Evolutionary conservation across 116 monocot species (phyloP).

Genomic region (Thalassia testudinum): DNA sequence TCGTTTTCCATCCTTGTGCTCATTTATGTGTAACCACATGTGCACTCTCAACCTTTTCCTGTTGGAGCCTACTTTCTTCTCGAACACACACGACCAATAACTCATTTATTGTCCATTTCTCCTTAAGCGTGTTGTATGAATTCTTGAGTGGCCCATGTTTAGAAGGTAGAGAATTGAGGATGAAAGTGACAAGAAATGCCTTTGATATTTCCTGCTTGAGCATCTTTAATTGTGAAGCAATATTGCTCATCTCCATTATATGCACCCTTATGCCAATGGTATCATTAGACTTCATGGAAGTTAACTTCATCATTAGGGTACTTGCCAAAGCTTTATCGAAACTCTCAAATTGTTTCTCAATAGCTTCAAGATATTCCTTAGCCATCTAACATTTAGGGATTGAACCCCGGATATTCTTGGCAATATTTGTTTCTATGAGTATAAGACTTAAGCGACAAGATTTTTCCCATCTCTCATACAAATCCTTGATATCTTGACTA

Average conservation of each 20-base stretch:
- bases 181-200: constrained; percentile 5
- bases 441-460: not conserved
- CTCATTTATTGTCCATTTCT: constrained; percentile 3
- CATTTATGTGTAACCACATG: not conserved
- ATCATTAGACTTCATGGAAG: not conserved
- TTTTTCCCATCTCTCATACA: not conserved
- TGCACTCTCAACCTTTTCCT: not conserved
- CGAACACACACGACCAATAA: constrained; percentile 1
- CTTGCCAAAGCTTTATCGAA: not conserved
- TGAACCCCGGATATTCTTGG: not conserved
- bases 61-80: constrained; percentile 1
- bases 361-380: not conserved
- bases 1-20: not conserved
- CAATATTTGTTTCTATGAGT: not conserved
- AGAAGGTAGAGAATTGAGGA: constrained; percentile 1
- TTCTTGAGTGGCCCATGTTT: constrained; percentile 7
- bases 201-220: constrained; percentile 3
- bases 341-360: constrained; percentile 1
- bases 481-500: not conserved
- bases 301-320: constrained; percentile 2
- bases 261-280: not conserved
- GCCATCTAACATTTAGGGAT: not conserved
- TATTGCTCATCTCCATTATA: constrained; percentile 7
- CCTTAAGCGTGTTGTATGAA: constrained; percentile 6
- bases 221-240: not conserved